Evolutionary conservation across 768 basidiomycete genomes (phyloP), one percentile per base, ranked within the genome.

Genomic region (Lyophyllum semitale): DNA sequence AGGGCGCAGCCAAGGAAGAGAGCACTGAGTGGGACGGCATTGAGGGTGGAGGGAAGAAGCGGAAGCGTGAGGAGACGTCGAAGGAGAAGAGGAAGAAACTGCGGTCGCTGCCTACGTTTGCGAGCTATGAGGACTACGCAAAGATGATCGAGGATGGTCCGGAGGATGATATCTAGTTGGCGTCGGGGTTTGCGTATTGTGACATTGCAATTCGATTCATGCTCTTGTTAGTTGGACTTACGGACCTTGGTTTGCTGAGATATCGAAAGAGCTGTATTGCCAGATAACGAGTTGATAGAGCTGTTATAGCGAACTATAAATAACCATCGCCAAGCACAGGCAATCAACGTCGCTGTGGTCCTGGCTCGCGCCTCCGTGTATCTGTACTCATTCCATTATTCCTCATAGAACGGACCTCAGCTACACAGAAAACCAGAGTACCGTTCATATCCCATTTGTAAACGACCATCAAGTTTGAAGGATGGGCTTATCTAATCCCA

Each of bases 51-150:
- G 69, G 66, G 59, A 73, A 73, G 59, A 84, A 81, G 66, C 74
- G 82, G 55, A 84, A 82, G 57, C 65, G 73, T 41, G 68, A 70
- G 35, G 74, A 75, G 8, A 69, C 63, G 33, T 67, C 63, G 38
- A 70, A 72, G 54, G 75, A 69, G 64, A 81, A 78, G 71, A 80
- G 85, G 71, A 91, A 91, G 76, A 93, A 86, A 73, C 65, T 82
- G 66, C 77, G 76, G 54, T 78, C 82, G 9, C 66, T 92, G 59
- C 89, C 90, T 4, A 92, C 88, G 32, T 94, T 94, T 66, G 92
- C 91, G 11, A 90, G 84, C 64, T 93, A 93, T 63, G 92, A 94
- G 55, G 91, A 93, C 54, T 94, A 92, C 61, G 88, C 86, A 42
- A 85, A 77, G 72, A 78, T 93, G 83, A 94, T 93, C 54, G 92